These are phyloP conservation scores for Trichoderma brevicompactum DNA, from an alignment of 2,329 filamentous ascomycete species.

Conservation along the genomic window DNA sequence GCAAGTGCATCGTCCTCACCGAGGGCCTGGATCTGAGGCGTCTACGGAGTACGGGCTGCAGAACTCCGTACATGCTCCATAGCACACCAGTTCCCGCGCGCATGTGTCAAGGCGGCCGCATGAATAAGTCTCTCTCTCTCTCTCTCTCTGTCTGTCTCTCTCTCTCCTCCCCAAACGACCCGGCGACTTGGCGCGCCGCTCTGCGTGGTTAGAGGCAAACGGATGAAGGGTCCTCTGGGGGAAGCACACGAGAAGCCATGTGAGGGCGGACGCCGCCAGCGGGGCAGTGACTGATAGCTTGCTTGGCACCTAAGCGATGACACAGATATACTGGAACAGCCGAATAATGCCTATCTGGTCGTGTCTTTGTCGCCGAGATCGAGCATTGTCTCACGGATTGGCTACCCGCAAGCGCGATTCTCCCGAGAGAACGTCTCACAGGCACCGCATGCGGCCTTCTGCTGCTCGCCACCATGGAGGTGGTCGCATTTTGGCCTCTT, in stretches of 20 bases:
- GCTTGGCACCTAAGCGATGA: conserved; percentile 26
- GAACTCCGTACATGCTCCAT: no score
- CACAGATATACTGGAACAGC: conserved; percentile 5
- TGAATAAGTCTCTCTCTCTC: not conserved
- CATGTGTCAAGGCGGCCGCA: not conserved
- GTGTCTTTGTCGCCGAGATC: not conserved
- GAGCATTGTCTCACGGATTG: not conserved
- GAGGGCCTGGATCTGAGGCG: not conserved
- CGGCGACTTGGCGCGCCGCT: conserved; percentile 5
- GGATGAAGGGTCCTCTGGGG: not conserved
- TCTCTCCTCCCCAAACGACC: conserved; percentile 1
- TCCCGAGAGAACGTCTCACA: not conserved
- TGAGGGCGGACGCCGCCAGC: conserved; percentile 15
- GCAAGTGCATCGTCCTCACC: not conserved
- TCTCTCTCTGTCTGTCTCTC: not conserved
- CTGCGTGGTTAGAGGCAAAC: not conserved
- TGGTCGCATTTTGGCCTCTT: not conserved
- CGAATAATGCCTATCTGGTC: conserved; percentile 3
- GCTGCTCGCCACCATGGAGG: not conserved
- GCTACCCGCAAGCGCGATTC: no score
- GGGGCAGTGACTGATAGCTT: conserved; percentile 19
- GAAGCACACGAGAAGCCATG: conserved; percentile 21
- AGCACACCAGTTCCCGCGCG: no score
- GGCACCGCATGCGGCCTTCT: not conserved
- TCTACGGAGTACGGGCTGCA: not conserved